A percentile compares a stretch with the other conserved stretches of the same genome.
These are phyloP conservation scores for Aspergillus brunneoviolaceus DNA, from an alignment of 2,329 filamentous ascomycete genomes.

Conservation along the genomic window DNA sequence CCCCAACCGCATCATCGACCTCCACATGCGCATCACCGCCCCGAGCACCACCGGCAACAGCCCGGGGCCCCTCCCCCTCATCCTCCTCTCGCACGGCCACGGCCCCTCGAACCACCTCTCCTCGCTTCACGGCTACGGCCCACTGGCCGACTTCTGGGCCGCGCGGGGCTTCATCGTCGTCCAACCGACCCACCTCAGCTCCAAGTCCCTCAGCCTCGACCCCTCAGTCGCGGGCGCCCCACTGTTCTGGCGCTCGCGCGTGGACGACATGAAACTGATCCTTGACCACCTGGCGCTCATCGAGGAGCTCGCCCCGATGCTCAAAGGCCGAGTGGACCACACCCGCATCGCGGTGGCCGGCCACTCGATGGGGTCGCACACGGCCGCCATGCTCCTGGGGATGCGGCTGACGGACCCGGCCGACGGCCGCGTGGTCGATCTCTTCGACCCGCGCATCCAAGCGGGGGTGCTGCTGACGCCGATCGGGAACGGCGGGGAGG, in stretches of 20 bases:
- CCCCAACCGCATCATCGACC: background rate
- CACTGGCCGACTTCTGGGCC: background rate
- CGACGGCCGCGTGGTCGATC: background rate
- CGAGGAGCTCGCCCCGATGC: background rate
- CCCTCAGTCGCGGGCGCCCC: background rate
- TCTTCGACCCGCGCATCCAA: background rate
- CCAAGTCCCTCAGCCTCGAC: background rate
- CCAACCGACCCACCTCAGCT: background rate
- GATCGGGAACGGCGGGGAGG: background rate
- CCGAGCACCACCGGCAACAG: background rate
- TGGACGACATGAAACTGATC: background rate
- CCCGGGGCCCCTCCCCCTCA: background rate
- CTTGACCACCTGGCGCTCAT: background rate
- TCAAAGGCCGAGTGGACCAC: background rate
- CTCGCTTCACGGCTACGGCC: background rate
- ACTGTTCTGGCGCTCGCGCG: background rate
- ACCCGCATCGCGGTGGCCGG: background rate
- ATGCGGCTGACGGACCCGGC: background rate
- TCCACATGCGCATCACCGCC: background rate
- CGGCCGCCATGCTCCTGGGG: background rate
- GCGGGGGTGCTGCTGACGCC: background rate
- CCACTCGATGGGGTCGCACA: background rate
- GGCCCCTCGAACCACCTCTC: background rate
- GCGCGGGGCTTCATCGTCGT: background rate
- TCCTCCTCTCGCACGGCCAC: constrained; percentile 1